Evolutionary conservation across 495 filamentous ascomycete species (phyloP), one percentile per base, ranked within the genome.

Genomic region (Podospora comata): DNA sequence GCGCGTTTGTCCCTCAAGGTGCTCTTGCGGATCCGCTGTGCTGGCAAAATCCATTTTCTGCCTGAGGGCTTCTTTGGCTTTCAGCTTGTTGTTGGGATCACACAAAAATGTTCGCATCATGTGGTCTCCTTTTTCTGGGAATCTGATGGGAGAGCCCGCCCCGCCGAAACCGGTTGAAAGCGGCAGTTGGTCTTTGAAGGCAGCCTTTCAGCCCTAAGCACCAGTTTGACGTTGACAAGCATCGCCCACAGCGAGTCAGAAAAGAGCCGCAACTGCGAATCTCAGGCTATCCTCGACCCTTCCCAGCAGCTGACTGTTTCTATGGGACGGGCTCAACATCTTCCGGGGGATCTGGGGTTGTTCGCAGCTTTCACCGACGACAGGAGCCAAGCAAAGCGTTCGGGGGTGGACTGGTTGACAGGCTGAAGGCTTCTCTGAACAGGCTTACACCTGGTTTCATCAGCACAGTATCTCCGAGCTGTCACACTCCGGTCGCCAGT

Each of bases 361-460:
- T 13, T 48, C 0, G 13, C 39, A 48, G 39, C 39, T 18, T 48
- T 48, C 15, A 16, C n/a, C n/a, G 4, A 58, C 55, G 55, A 3
- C n/a, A 26, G 18, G 18, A 58, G 55, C 55, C 55, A 58, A 58
- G 55, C n/a, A 58, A 20, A 58, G 55, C 55, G 55, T 58, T 58
- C 55, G 55, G 55, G 23, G 55, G 23, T 58, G 55, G n/a, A 6
- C n/a, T 58, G 55, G 13, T 6, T 20, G 55, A 58, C n/a, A 7
- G 55, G 23, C 55, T 20, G 39, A 48, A 48, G 13, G 2, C 39
- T 48, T 16, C 54, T 19, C 55, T 15, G 54, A n/a, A 3, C 54
- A 57, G 54, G 54, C 54, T 57, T 57, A 2, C 54, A 57, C 54
- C 54, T 23, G 54, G 54, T 13, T 57, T n/a, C 20, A 23, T 23